These are phyloP conservation scores for Pseudogymnoascus sp. DNA, from an alignment of 2,329 filamentous ascomycete species.

Conservation along the genomic window DNA sequence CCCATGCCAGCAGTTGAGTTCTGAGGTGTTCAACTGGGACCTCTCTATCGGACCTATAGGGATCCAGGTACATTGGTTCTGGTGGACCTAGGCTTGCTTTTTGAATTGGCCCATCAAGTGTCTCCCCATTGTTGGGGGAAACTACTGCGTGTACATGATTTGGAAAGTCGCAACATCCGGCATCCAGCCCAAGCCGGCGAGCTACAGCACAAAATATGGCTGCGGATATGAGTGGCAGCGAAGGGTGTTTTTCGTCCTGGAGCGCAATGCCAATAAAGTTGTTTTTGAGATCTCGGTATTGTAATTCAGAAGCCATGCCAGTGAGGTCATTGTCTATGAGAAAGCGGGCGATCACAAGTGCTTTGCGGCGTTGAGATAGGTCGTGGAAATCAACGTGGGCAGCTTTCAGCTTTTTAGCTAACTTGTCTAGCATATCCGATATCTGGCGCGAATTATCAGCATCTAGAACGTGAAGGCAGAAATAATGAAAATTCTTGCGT, in stretches of 20 bases:
- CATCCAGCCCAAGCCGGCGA: constrained; percentile 64
- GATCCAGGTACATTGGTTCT: constrained; percentile 73
- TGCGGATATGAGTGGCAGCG: constrained; percentile 77
- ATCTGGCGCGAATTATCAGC: constrained; percentile 39
- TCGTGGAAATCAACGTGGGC: constrained; percentile 46
- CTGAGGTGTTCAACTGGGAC: constrained; percentile 53
- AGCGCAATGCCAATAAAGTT: constrained; percentile 82
- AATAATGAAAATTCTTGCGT: constrained; percentile 10
- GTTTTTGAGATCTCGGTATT: constrained; percentile 77
- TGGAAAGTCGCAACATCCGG: constrained; percentile 73
- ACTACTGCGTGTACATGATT: constrained; percentile 81
- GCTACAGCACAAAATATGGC: constrained; percentile 82
- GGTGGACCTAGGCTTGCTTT: constrained; percentile 32
- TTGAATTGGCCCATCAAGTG: constrained; percentile 47
- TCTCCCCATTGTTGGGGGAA: constrained; percentile 50
- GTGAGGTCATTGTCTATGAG: constrained; percentile 61
- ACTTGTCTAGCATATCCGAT: constrained; percentile 54
- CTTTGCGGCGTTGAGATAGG: constrained; percentile 58
- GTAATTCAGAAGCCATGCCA: constrained; percentile 57
- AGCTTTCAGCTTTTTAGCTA: constrained; percentile 49
- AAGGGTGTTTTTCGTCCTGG: constrained; percentile 64
- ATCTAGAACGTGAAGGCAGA: background rate
- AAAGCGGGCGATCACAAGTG: constrained; percentile 61
- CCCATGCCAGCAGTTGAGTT: constrained; percentile 45
- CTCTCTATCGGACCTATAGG: constrained; percentile 65